Evolutionary conservation across 257 asterid genomes (phyloP).

Genomic region (Rauvolfia tetraphylla): DNA sequence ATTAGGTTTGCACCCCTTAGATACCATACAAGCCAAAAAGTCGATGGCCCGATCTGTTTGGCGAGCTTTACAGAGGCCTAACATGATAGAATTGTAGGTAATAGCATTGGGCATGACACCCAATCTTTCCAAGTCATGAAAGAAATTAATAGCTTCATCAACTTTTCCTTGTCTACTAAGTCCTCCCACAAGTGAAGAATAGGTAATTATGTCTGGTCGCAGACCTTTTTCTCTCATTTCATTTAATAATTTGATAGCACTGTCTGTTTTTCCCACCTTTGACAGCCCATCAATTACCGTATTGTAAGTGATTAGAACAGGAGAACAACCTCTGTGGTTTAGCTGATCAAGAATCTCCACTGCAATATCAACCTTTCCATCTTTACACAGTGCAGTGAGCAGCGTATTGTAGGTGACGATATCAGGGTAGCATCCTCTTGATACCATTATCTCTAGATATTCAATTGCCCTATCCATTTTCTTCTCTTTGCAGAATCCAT

Average conservation of each 20-base stretch:
- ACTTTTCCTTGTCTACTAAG: constrained; percentile 78
- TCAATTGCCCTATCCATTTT: constrained; percentile 82
- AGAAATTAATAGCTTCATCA: constrained; percentile 59
- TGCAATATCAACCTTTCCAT: constrained; percentile 74
- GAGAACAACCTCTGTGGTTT: constrained; percentile 57
- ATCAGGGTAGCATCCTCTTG: constrained; percentile 81
- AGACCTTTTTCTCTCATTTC: constrained; percentile 73
- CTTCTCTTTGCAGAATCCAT: constrained; percentile 83
- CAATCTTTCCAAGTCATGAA: constrained; percentile 55
- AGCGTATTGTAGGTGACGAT: constrained; percentile 81
- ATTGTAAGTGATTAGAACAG: constrained; percentile 77
- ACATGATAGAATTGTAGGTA: constrained; percentile 67
- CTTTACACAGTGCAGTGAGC: constrained; percentile 83
- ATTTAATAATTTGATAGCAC: constrained; percentile 47
- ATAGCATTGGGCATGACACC: constrained; percentile 61
- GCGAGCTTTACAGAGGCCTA: constrained; percentile 80
- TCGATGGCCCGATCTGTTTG: constrained; percentile 78
- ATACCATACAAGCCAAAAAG: constrained; percentile 61
- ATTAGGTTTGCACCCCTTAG: constrained; percentile 77
- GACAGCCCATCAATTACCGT: constrained; percentile 83
- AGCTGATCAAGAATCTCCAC: constrained; percentile 75
- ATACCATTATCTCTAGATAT: constrained; percentile 77
- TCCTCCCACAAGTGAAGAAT: constrained; percentile 65
- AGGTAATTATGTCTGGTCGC: constrained; percentile 66
- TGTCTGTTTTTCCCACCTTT: constrained; percentile 62